Percentiles rank a stretch among this genome's conserved stretches.
These are phyloP conservation scores for Oryza longistaminata DNA, from an alignment of 176 grass and related monocot genomes.

Conservation along the genomic window DNA sequence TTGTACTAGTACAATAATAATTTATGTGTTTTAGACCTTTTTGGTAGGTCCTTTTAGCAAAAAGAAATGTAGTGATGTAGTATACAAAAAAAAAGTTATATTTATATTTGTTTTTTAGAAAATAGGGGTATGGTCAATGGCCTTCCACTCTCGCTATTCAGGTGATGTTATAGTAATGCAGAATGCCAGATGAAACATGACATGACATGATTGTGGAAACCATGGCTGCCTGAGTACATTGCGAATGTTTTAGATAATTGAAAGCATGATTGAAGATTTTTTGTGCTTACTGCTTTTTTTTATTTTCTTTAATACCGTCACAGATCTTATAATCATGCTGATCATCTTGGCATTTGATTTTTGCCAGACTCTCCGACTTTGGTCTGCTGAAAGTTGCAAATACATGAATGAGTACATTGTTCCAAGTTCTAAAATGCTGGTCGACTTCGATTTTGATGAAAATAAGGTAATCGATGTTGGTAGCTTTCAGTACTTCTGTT, in stretches of 20 bases:
- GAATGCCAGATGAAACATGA: neutral
- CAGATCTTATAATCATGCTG: neutral
- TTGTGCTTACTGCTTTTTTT: neutral
- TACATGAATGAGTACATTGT: constrained; percentile 74
- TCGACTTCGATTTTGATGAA: constrained; percentile 95
- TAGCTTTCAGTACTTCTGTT: neutral
- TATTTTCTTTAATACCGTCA: neutral
- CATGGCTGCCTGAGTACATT: neutral
- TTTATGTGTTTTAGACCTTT: neutral
- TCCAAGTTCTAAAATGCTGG: constrained; percentile 55
- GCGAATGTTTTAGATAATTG: neutral
- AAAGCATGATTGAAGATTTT: neutral
- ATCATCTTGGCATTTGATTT: constrained; percentile 11
- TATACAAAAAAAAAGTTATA: neutral
- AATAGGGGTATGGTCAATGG: neutral
- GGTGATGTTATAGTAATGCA: neutral
- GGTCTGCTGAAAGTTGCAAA: constrained; percentile 87
- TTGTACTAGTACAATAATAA: neutral
- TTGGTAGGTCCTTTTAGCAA: neutral
- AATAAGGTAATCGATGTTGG: constrained; percentile 69
- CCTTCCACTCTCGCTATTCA: neutral
- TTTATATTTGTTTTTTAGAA: neutral
- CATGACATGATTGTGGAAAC: neutral
- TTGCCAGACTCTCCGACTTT: constrained; percentile 66
- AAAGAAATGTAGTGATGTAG: neutral